Percentiles rank a stretch among this genome's conserved stretches.
Evolutionary conservation across 768 basidiomycete species (phyloP).

Genomic region (Obba rivulosa): DNA sequence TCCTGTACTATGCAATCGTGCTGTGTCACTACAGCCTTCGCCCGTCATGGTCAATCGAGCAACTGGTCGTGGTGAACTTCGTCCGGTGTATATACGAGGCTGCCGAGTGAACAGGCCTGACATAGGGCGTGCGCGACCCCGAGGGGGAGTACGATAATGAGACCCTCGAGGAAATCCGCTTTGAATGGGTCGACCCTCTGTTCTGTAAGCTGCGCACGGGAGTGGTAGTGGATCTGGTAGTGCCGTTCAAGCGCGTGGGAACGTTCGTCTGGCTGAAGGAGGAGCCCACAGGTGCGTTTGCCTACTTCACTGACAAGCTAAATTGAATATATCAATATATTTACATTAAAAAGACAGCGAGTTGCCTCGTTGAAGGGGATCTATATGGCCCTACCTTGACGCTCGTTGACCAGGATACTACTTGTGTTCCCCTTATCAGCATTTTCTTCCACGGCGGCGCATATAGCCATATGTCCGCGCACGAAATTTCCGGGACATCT

Average conservation of each 20-base stretch:
- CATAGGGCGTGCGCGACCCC: constrained; percentile 47
- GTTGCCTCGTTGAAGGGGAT: background rate
- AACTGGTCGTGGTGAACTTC: constrained; percentile 47
- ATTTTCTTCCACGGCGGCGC: constrained; percentile 54
- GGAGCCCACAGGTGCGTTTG: constrained; percentile 13
- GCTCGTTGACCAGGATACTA: constrained; percentile 5
- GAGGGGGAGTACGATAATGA: constrained; percentile 27
- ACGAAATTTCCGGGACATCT: constrained; percentile 42
- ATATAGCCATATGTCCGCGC: constrained; percentile 54
- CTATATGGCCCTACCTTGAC: background rate
- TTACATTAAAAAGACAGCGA: background rate
- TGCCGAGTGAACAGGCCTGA: constrained; percentile 52
- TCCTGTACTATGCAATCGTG: constrained; percentile 34
- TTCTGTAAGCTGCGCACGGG: constrained; percentile 36
- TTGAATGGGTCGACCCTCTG: constrained; percentile 45
- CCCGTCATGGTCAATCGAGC: constrained; percentile 43
- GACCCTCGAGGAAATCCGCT: constrained; percentile 39
- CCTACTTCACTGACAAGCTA: background rate
- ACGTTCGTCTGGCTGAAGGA: constrained; percentile 44
- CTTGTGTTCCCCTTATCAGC: constrained; percentile 33
- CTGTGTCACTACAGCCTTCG: constrained; percentile 41
- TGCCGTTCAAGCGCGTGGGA: constrained; percentile 40
- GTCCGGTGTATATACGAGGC: constrained; percentile 47
- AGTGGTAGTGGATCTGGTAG: constrained; percentile 32
- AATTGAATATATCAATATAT: background rate